Evolutionary conservation across 2,329 filamentous ascomycete genomes (phyloP), one percentile per base, ranked within the genome.

Genomic region (Fusarium caatingaense): DNA sequence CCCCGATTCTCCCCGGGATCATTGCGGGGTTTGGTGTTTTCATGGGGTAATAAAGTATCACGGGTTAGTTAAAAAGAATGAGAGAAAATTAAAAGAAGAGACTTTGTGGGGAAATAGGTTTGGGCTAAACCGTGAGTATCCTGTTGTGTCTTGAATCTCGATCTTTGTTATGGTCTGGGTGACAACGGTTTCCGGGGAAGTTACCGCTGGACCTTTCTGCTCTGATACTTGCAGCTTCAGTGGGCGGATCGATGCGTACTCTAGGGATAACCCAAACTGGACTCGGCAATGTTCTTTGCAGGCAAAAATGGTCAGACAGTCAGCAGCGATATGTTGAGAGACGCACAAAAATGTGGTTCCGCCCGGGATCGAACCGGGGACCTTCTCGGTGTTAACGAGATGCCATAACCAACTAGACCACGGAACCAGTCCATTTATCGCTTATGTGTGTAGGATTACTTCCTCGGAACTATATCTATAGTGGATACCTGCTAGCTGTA

Each of bases 301-400:
- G 10, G 20, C 15, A 23, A 20, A 18, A 34, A 18, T 18, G 9
- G 8, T 34, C 5, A 6, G 18, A 34, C 15, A 18, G 15, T 32
- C 8, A 9, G 30, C 16, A 16, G 32, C 32, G 7, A 34, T 16
- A 34, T 18, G 8, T 10, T 28, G 27, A 28, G n/a, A 37, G 6
- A 18, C 34, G 44, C 8, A 15, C 32, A 67, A 57, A 53, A 57
- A 10, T 8, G 32, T 67, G 63, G 56, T 57, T 67, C 64, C 63
- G 56, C 63, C 64, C 49, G 56, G 63, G 63, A 56, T 66, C 23
- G 63, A 67, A 66, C 49, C 49, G 56, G 64, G 56, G 63, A 66
- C 64, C 62, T 66, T 66, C 63, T 66, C 64, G 62, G 56, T 66
- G 56, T 56, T 66, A 66, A 62, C 64, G 62, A 66, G 62, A 66